Evolutionary conservation across 2,329 filamentous ascomycete genomes (phyloP), one percentile per base, ranked within the genome.

Genomic region (Fusarium compactum): DNA sequence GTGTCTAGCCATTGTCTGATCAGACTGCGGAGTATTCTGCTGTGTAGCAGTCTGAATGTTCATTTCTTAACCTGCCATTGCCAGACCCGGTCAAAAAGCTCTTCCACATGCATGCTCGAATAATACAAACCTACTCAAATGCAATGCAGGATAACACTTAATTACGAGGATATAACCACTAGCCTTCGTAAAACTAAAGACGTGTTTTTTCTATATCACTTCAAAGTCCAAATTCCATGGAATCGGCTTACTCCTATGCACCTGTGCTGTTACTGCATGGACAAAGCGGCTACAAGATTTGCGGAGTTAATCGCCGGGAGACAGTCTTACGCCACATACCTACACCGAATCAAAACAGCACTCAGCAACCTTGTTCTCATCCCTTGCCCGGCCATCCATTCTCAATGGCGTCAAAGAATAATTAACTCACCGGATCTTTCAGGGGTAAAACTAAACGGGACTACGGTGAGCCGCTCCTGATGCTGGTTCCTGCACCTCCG

Each of bases 401-500:
- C 46, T 48, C 38, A 58, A 58, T 65, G 45, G 60, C 60, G 45
- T 65, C 62, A 65, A 63, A 51, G 25, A 20, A 27, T 27, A 32
- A 47, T 52, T 46, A 41, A 58, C 55, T 64, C 11, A n/a, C 18
- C 18, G 34, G 24, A 24, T 40, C 43, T 52, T 43, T 34, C 67
- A 70, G 66, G 67, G 62, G 66, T 56, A 9, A 41, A 43, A 15
- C 18, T 52, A 34, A 16, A 56, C 48, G 29, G 43, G 45, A 63
- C 48, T 62, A 56, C 67, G 65, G 70, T 65, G 69, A 72, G 69
- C 66, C 69, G 57, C 62, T 51, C 38, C 29, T 53, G n/a, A 25
- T 20, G 46, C 41, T 41, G 24, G 58, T 34, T 48, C 32, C 46
- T 45, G 38, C 47, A 52, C 51, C 65, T 56, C 57, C 51, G 62